Base-by-base conservation (phyloP, 495 filamentous ascomycete genomes). In the Penicillium longicatenatum region DNA sequence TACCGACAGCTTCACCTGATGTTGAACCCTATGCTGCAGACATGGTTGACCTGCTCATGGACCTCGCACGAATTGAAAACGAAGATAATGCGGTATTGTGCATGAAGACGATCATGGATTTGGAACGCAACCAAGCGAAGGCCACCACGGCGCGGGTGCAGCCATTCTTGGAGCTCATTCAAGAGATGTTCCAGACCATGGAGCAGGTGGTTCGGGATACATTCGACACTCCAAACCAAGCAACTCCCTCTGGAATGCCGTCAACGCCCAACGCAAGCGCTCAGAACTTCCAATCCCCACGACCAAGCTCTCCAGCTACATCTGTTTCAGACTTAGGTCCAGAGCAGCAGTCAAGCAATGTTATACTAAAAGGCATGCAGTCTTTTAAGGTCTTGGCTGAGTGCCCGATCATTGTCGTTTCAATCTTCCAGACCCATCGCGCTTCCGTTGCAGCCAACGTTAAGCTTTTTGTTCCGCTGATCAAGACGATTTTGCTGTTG, bases 321-420 rank as follows among this genome's bases (percentile, higher is more conserved):
- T 86, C 91, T 4, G 83, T 82, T 10, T 80, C 86, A 39, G 93
- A 98, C 50, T 76, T 93, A 11, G 87, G 84, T 12, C 79, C 84
- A 11, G 92, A 94, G 61, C 90, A 93, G 59, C 92, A 93, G 70
- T 82, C 89, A 50, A 88, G 84, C 26, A 86, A 93, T 55, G 86
- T 88, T 22, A 73, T 98, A 22, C 75, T 91, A 41, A 92, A 89
- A 68, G 94, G 95, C 17, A 96, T 97, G 93, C 89, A 96, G 72
- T 97, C 93, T 6, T 99, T 99, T 82, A 99, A 98, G 72, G 95
- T 99, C 33, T 82, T 98, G 16, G 90, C 93, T 0, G 95, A 99
- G 70, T 98, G 93, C 60, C 95, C 95, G 1, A 99, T 99, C 58
- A 97, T 98, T 55, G 95, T 99, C 29, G 95, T 99, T 17, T 98